phyloP scores from a whole-genome alignment of 2,329 filamentous ascomycete species.

The Aspergillus aculeatus region DNA sequence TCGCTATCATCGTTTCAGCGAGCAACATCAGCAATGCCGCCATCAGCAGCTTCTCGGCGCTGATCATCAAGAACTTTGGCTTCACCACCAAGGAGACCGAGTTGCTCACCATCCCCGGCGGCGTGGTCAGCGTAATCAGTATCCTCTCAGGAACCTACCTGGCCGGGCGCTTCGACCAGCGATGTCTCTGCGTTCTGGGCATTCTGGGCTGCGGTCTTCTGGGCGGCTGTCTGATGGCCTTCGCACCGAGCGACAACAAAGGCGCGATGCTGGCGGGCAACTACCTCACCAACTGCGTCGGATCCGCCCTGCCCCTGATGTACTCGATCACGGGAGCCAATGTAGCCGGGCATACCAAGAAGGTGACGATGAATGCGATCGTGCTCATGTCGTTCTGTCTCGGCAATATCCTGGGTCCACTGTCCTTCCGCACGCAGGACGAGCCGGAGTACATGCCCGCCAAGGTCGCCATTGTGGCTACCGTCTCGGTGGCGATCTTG shows the following conservation, averaged over 20 bases:
- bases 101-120: constrained; percentile 45
- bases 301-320: constrained; percentile 40
- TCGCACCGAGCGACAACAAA: constrained; percentile 35
- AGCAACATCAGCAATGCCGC: constrained; percentile 44
- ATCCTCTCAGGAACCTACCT: constrained; percentile 38
- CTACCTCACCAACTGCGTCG: constrained; percentile 43
- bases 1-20: constrained; percentile 35
- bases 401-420: constrained; percentile 47
- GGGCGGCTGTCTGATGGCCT: constrained; percentile 45
- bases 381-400: constrained; percentile 45
- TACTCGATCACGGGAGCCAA: constrained; percentile 46
- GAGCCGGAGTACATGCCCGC: constrained; percentile 44
- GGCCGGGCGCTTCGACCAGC: constrained; percentile 40
- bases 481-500: constrained; percentile 29
- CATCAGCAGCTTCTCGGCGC: constrained; percentile 44
- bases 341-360: constrained; percentile 51
- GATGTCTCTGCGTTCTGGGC: constrained; percentile 40
- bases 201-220: constrained; percentile 44
- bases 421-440: constrained; percentile 45
- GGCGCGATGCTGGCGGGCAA: constrained; percentile 41
- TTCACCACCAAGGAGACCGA: constrained; percentile 45
- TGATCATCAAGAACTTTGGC: constrained; percentile 44
- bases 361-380: constrained; percentile 50
- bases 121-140: constrained; percentile 41
- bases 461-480: constrained; percentile 41